Evolutionary conservation across 2,329 filamentous ascomycete species (phyloP).

Genomic region (Trichoderma afroharzianum): DNA sequence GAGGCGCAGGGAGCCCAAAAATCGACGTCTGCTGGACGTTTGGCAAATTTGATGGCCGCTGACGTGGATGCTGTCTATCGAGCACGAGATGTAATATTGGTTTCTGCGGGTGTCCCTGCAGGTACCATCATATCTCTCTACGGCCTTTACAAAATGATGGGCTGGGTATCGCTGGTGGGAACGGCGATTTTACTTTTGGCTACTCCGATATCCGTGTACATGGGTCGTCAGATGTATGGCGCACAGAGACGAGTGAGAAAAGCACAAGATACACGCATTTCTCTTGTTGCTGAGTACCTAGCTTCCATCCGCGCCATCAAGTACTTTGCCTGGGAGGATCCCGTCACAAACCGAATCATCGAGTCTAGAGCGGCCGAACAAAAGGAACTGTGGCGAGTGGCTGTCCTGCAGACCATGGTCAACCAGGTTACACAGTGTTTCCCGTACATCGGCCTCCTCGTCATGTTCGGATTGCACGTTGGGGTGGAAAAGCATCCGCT

Average conservation of each 20-base stretch:
- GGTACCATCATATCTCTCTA: constrained; percentile 46
- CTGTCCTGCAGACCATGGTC: constrained; percentile 44
- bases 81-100: constrained; percentile 49
- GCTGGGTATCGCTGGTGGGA: constrained; percentile 54
- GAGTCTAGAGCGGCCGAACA: constrained; percentile 50
- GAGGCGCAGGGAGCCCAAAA: constrained; percentile 30
- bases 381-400: constrained; percentile 51
- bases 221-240: constrained; percentile 47
- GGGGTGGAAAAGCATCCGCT: constrained; percentile 45
- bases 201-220: constrained; percentile 47
- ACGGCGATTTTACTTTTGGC: constrained; percentile 45
- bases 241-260: constrained; percentile 51
- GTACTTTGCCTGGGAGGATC: constrained; percentile 58
- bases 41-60: constrained; percentile 56
- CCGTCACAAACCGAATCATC: constrained; percentile 49
- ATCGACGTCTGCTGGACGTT: constrained; percentile 45
- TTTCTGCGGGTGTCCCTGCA: constrained; percentile 43
- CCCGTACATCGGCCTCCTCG: constrained; percentile 48
- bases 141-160: constrained; percentile 53
- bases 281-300: constrained; percentile 55
- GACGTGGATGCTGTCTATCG: constrained; percentile 54
- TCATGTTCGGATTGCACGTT: constrained; percentile 53
- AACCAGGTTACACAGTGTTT: constrained; percentile 50
- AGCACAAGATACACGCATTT: constrained; percentile 55
- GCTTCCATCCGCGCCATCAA: constrained; percentile 57